phyloP scores from a whole-genome alignment of 129 eudicot species.

The Flaveria linearis region DNA sequence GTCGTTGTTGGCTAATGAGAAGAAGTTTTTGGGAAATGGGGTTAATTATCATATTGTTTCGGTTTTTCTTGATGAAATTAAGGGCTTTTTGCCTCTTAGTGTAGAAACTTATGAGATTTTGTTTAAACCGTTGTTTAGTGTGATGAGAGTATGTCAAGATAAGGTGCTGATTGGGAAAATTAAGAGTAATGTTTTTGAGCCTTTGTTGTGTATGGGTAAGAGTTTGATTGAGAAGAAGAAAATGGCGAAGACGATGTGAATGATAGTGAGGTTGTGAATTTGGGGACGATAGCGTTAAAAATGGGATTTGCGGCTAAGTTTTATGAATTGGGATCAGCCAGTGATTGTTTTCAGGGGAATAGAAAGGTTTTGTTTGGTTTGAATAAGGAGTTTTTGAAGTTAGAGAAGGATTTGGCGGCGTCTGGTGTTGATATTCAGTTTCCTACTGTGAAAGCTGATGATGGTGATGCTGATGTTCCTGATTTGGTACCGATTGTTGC shows the following conservation, averaged over 20 bases:
- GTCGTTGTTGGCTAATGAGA: slow-evolving; percentile 53
- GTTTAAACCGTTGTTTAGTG: slow-evolving; percentile 46
- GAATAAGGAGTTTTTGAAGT: slow-evolving; percentile 63
- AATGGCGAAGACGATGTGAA: slow-evolving; percentile 39
- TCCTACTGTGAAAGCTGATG: slow-evolving; percentile 35
- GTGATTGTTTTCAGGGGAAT: slow-evolving; percentile 84
- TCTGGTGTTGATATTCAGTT: slow-evolving; percentile 55
- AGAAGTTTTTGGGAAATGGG: slow-evolving; percentile 63
- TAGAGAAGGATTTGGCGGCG: slow-evolving; percentile 70
- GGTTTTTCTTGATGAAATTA: slow-evolving; percentile 74
- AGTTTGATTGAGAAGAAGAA: slow-evolving; percentile 56
- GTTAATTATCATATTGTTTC: slow-evolving; percentile 78
- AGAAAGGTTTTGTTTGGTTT: slow-evolving; percentile 78
- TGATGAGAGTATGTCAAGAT: slow-evolving; percentile 43
- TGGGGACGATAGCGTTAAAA: slow-evolving; percentile 55
- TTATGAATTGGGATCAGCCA: slow-evolving; percentile 61
- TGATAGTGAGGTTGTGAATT: slow-evolving; percentile 37
- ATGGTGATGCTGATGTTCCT: slow-evolving; percentile 66
- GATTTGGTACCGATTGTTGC: slow-evolving; percentile 52
- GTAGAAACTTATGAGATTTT: slow-evolving; percentile 48
- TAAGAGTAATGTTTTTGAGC: slow-evolving; percentile 63
- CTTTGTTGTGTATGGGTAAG: slow-evolving; percentile 59
- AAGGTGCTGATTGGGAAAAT: slow-evolving; percentile 73
- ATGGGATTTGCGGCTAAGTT: slow-evolving; percentile 61
- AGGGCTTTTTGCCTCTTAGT: slow-evolving; percentile 55